These are phyloP conservation scores for Penicillium hordei DNA, from an alignment of 2,329 filamentous ascomycete species.

Conservation along the genomic window DNA sequence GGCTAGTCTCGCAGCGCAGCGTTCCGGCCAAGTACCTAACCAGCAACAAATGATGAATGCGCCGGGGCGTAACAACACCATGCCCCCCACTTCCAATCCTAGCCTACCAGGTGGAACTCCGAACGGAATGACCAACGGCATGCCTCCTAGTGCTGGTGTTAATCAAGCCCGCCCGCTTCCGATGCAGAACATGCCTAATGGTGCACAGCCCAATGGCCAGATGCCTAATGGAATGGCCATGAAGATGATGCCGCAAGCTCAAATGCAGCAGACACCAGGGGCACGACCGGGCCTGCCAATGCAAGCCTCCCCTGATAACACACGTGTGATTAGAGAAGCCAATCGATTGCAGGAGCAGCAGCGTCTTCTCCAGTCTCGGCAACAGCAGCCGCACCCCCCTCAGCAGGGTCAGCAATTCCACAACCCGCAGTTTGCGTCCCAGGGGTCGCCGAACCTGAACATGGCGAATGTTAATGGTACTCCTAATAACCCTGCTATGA, in stretches of 20 bases:
- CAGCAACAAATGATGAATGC: slow-evolving; percentile 40
- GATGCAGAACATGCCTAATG: slow-evolving; percentile 45
- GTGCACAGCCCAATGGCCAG: slow-evolving; percentile 49
- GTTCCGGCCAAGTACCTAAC: slow-evolving; percentile 43
- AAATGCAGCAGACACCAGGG: slow-evolving; percentile 54
- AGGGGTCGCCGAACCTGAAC: slow-evolving; percentile 46
- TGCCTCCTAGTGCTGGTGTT: slow-evolving; percentile 38
- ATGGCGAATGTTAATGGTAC: slow-evolving; percentile 42
- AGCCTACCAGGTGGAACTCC: slow-evolving; percentile 42
- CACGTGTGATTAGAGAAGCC: slow-evolving; percentile 50
- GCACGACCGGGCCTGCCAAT: slow-evolving; percentile 46
- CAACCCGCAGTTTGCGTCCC: slow-evolving; percentile 42
- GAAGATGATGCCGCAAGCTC: slow-evolving; percentile 54
- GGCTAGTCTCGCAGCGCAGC: slow-evolving; percentile 46
- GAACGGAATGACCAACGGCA: slow-evolving; percentile 49
- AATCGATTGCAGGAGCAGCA: slow-evolving; percentile 53
- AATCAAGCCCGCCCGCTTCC: slow-evolving; percentile 42
- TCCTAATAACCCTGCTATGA: slow-evolving; percentile 46
- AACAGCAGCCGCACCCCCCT: slow-evolving; percentile 41
- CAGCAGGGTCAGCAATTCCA: slow-evolving; percentile 40
- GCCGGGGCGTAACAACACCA: slow-evolving; percentile 41
- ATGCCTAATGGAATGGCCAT: slow-evolving; percentile 59
- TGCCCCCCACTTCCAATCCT: slow-evolving; percentile 37
- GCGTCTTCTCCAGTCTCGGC: slow-evolving; percentile 60
- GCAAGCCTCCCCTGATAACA: slow-evolving; percentile 56